Percentiles rank a stretch among this genome's conserved stretches.
These are phyloP conservation scores for Trapa incisa DNA, from an alignment of 345 rosid genomes.

Conservation along the genomic window DNA sequence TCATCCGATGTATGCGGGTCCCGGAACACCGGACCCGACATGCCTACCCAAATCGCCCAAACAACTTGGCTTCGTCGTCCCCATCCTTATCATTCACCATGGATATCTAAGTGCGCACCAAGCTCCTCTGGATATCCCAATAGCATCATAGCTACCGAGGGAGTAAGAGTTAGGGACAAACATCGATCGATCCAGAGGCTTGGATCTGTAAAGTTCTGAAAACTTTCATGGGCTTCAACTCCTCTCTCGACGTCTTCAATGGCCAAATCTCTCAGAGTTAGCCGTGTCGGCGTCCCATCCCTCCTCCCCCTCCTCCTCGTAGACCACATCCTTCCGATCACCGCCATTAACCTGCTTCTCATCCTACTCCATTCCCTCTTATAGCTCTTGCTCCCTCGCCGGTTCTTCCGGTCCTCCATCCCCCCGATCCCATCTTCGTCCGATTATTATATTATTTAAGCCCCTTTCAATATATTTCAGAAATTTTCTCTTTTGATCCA, in stretches of 20 bases:
- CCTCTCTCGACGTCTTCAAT: constrained; percentile 5
- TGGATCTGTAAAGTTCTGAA: too few species aligned
- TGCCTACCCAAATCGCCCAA: too few species aligned
- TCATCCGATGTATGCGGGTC: too few species aligned
- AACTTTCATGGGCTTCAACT: constrained; percentile 5
- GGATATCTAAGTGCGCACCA: too few species aligned
- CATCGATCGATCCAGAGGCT: too few species aligned
- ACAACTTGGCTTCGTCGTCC: too few species aligned
- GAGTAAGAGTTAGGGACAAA: too few species aligned
- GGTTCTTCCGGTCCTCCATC: constrained; percentile 11
- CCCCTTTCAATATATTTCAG: background rate
- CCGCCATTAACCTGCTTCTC: constrained; percentile 56
- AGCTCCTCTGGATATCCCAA: too few species aligned
- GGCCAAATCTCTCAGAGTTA: constrained; percentile 7
- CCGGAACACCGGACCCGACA: too few species aligned
- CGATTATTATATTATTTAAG: background rate
- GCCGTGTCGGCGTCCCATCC: background rate
- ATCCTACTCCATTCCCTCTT: constrained; percentile 77
- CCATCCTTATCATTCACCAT: too few species aligned
- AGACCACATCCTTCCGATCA: constrained; percentile 39
- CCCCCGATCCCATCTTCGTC: background rate
- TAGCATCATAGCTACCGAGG: too few species aligned
- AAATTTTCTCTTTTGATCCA: background rate
- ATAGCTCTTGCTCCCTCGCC: constrained; percentile 24
- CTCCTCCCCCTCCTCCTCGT: constrained; percentile 5